phyloP scores from a whole-genome alignment of 2,329 filamentous ascomycete genomes.

The Venturia oleaginea region DNA sequence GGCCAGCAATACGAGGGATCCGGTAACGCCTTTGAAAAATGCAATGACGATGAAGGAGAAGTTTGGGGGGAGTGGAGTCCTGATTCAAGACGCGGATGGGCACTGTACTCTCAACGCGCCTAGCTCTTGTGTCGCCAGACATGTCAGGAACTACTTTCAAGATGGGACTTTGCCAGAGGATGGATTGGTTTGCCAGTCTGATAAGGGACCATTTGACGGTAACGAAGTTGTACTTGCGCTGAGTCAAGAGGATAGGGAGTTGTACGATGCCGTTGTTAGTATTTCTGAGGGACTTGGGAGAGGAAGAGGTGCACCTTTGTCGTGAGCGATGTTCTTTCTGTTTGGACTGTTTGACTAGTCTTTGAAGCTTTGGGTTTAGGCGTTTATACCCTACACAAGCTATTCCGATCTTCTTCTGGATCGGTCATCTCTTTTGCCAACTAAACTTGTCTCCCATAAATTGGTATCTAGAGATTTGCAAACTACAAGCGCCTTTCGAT shows the following conservation, averaged over 20 bases:
- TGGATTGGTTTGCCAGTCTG: constrained; percentile 33
- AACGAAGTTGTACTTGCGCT: neutral
- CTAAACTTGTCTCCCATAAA: too few species aligned
- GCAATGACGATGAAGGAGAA: constrained; percentile 16
- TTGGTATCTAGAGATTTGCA: too few species aligned
- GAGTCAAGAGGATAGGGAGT: neutral
- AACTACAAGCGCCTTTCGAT: too few species aligned
- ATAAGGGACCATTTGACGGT: constrained; percentile 11
- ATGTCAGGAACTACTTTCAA: constrained; percentile 32
- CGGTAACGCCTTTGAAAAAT: constrained; percentile 25
- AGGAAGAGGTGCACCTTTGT: neutral
- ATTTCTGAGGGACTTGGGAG: neutral
- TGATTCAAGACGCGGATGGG: constrained; percentile 32
- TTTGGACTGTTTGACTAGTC: neutral
- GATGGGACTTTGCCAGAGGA: constrained; percentile 34
- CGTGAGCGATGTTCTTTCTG: neutral
- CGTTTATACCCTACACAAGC: neutral
- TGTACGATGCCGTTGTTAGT: constrained; percentile 1
- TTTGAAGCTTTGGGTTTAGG: neutral
- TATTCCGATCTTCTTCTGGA: too few species aligned
- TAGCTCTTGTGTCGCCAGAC: constrained; percentile 27
- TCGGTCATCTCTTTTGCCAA: too few species aligned
- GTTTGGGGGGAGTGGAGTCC: constrained; percentile 19
- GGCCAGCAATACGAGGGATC: constrained; percentile 26
- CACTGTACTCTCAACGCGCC: constrained; percentile 38